A percentile compares a stretch with the other conserved stretches of the same genome.
phyloP scores from a whole-genome alignment of 2,329 filamentous ascomycete genomes.

The Botrytis hyacinthi region DNA sequence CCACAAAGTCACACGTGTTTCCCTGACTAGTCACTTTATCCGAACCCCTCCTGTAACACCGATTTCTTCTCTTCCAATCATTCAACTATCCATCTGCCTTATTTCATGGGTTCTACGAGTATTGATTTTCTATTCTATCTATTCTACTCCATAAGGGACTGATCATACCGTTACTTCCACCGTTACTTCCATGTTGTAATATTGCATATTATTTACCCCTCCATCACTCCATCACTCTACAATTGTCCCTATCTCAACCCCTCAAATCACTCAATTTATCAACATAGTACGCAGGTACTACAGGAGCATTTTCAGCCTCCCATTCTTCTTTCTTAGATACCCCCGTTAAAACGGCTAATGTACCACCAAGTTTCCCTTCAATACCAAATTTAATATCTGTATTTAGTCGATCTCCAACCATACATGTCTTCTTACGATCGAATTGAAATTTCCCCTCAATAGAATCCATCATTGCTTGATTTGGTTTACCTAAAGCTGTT shows the following conservation, averaged over 20 bases:
- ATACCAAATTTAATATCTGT: slow-evolving; percentile 96
- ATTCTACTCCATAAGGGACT: not conserved
- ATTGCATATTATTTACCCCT: not conserved
- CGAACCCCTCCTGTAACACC: not conserved
- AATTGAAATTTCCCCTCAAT: slow-evolving; percentile 95
- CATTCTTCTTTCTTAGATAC: slow-evolving; percentile 85
- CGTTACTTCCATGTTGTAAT: not conserved
- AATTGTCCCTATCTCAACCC: slow-evolving; percentile 30
- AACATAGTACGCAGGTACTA: slow-evolving; percentile 78
- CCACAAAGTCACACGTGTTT: not conserved
- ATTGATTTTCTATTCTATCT: not conserved
- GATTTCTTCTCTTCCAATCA: not conserved
- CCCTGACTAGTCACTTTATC: not conserved
- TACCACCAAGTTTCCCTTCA: slow-evolving; percentile 86
- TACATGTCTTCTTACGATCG: slow-evolving; percentile 80
- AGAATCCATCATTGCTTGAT: slow-evolving; percentile 99
- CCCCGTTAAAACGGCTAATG: slow-evolving; percentile 85
- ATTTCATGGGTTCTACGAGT: not conserved
- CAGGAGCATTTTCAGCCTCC: slow-evolving; percentile 63
- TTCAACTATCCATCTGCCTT: not conserved
- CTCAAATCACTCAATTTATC: slow-evolving; percentile 79
- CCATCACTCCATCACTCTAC: not conserved
- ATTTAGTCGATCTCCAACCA: slow-evolving; percentile 91
- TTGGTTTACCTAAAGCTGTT: slow-evolving; percentile 84
- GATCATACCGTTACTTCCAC: not conserved